These are phyloP conservation scores for Pseudofabraea citricarpa DNA, from an alignment of 2,329 filamentous ascomycete species.

Conservation along the genomic window DNA sequence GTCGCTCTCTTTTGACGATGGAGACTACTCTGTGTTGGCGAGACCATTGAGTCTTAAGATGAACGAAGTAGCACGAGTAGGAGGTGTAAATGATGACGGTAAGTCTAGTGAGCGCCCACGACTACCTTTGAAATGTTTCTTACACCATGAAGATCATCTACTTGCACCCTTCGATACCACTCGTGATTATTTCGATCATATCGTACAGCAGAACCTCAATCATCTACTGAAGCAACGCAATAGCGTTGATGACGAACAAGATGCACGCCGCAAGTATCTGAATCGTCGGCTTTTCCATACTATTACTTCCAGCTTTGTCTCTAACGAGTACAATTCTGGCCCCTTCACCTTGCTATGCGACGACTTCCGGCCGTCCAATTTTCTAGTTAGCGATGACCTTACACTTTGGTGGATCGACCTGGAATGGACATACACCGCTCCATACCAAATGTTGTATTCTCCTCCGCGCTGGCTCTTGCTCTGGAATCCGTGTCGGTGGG, in stretches of 20 bases:
- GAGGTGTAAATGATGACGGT: constrained; percentile 2
- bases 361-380: constrained; percentile 5
- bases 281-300: constrained; percentile 4
- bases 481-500: background rate
- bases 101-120: background rate
- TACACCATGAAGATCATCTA: background rate
- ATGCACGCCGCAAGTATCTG: constrained; percentile 6
- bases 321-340: constrained; percentile 3
- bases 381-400: constrained; percentile 5
- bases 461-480: constrained; percentile 6
- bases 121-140: constrained; percentile 2
- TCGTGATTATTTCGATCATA: constrained; percentile 3
- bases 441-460: constrained; percentile 7
- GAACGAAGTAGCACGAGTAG: constrained; percentile 6
- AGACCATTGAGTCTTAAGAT: constrained; percentile 7
- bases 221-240: constrained; percentile 5
- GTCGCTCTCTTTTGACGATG: constrained; percentile 3
- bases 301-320: constrained; percentile 3
- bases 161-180: constrained; percentile 3
- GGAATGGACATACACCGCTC: constrained; percentile 7
- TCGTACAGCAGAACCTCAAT: constrained; percentile 4
- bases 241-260: constrained; percentile 3
- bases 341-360: constrained; percentile 7
- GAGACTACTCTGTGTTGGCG: constrained; percentile 1
- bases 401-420: constrained; percentile 6